phyloP scores from a whole-genome alignment of 2,329 filamentous ascomycete genomes.

The Fusarium sp. region DNA sequence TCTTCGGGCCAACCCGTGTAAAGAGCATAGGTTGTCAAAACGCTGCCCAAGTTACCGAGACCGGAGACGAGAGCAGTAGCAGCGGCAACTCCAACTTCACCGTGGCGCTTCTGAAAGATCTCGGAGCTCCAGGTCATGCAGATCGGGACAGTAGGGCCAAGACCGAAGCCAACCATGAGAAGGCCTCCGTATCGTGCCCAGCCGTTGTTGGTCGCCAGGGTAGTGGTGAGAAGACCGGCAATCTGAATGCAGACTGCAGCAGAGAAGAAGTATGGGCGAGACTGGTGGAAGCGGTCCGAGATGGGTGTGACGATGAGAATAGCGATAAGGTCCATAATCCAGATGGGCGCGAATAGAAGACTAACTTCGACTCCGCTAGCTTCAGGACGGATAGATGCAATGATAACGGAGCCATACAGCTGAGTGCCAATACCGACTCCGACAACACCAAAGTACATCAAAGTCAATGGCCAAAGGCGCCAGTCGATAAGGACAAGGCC shows the following conservation, averaged over 20 bases:
- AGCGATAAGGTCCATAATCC: conserved; percentile 92
- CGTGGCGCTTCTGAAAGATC: conserved; percentile 90
- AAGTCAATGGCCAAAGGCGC: conserved; percentile 86
- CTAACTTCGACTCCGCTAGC: conserved; percentile 83
- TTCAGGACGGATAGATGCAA: conserved; percentile 80
- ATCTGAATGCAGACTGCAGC: conserved; percentile 84
- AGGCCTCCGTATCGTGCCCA: conserved; percentile 92
- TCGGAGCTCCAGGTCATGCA: conserved; percentile 96
- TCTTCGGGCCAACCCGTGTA: conserved; percentile 91
- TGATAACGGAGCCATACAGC: conserved; percentile 89
- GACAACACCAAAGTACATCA: conserved; percentile 97
- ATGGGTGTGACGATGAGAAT: conserved; percentile 89
- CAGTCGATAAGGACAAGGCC: conserved; percentile 82
- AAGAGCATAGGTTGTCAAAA: conserved; percentile 89
- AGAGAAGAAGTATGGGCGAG: conserved; percentile 86
- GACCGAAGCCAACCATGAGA: conserved; percentile 90
- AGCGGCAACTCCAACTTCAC: conserved; percentile 90
- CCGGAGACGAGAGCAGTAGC: conserved; percentile 89
- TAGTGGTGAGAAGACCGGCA: conserved; percentile 82
- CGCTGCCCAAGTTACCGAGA: conserved; percentile 87
- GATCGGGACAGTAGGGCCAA: conserved; percentile 91
- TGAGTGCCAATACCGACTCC: conserved; percentile 93
- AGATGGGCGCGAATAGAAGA: conserved; percentile 90
- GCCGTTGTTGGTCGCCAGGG: conserved; percentile 77
- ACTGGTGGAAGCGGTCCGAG: conserved; percentile 87